phyloP scores from a whole-genome alignment of 176 grass and related monocot genomes.

The Zea luxurians region DNA sequence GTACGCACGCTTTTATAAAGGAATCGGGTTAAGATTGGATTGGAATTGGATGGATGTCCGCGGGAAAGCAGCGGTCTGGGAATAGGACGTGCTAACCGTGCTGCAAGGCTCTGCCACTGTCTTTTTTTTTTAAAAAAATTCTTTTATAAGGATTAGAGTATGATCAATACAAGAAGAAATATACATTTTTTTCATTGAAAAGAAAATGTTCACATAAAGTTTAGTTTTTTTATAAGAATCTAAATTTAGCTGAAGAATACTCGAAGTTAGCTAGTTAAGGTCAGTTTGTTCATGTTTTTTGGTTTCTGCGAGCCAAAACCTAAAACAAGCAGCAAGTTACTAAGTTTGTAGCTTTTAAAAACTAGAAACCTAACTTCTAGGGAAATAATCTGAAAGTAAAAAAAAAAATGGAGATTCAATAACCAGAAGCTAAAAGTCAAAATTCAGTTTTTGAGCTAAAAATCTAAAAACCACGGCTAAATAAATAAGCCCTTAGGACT shows the following conservation, averaged over 20 bases:
- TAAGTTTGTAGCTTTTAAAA: background rate
- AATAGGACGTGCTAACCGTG: background rate
- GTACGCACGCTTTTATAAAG: conserved; percentile 15
- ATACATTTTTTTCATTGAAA: background rate
- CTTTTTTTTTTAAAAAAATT: background rate
- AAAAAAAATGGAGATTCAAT: background rate
- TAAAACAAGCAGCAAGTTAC: background rate
- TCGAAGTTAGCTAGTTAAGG: background rate
- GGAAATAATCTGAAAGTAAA: background rate
- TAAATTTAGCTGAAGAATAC: background rate
- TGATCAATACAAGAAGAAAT: background rate
- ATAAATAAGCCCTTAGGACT: too few species aligned
- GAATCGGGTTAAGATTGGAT: conserved; percentile 6
- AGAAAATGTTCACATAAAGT: background rate
- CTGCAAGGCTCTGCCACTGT: background rate
- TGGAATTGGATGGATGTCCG: background rate
- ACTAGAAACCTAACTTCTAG: background rate
- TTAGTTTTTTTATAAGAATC: too few species aligned
- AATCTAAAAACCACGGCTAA: background rate
- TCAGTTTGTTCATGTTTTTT: background rate
- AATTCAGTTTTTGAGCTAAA: background rate
- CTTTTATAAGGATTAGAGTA: background rate
- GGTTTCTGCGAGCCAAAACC: background rate
- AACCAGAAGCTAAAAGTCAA: background rate
- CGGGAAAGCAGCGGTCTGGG: background rate